A percentile compares a stretch with the other conserved stretches of the same genome.
phyloP scores from a whole-genome alignment of 129 eudicot species.

The Lactuca sativa region DNA sequence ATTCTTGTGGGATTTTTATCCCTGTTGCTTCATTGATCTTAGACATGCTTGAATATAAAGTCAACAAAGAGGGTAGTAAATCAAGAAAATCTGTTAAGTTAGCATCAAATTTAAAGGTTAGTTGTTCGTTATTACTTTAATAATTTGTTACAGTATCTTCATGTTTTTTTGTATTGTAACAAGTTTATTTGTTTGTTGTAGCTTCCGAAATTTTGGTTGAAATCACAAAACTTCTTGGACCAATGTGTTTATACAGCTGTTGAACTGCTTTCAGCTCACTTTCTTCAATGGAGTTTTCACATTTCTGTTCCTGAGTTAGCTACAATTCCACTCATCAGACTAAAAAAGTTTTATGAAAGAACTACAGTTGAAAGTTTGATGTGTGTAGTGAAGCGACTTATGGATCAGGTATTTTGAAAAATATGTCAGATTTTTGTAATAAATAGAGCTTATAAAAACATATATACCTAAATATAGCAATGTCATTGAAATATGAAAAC shows the following conservation, averaged over 20 bases:
- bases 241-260: conserved; percentile 69
- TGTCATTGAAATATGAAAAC: too few species aligned
- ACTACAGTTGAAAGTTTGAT: conserved; percentile 56
- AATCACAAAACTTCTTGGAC: conserved; percentile 60
- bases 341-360: conserved; percentile 59
- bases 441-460: too few species aligned
- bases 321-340: conserved; percentile 59
- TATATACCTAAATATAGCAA: too few species aligned
- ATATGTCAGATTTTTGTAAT: too few species aligned
- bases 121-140: conserved; percentile 10
- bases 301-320: conserved; percentile 94
- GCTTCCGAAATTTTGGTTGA: conserved; percentile 88
- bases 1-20: conserved; percentile 65
- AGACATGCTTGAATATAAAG: conserved; percentile 74
- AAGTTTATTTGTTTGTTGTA: conserved; percentile 31
- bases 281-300: conserved; percentile 88
- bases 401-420: conserved; percentile 82
- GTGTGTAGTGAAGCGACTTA: conserved; percentile 67
- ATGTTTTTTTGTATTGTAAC: conserved; percentile 2
- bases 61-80: conserved; percentile 62
- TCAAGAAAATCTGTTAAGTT: conserved; percentile 35
- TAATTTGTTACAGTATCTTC: too few species aligned
- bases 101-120: conserved; percentile 68
- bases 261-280: conserved; percentile 69
- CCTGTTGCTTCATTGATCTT: conserved; percentile 73